Conservation (phyloP, 192 early-diverging fungal species). For the Thamnidium elegans region DNA sequence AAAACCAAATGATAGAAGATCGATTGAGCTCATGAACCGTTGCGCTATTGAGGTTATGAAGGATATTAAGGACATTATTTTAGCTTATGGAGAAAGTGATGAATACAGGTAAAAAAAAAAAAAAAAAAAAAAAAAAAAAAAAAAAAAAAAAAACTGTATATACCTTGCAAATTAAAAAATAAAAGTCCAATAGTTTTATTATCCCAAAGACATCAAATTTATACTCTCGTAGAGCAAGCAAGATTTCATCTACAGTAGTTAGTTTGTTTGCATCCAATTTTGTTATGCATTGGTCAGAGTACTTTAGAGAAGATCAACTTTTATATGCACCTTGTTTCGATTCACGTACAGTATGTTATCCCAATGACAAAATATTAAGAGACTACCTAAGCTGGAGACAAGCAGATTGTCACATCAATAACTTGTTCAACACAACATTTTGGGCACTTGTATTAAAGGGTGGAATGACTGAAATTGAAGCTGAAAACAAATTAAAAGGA, state of each 20-base stretch:
- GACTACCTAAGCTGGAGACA: conserved; percentile 97
- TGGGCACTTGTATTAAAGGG: conserved; percentile 77
- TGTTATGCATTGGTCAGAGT: conserved; percentile 78
- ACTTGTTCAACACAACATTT: conserved; percentile 94
- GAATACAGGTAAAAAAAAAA: conserved; percentile 69
- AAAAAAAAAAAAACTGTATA: neutral
- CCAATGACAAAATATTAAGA: conserved; percentile 72
- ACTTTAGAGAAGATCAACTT: conserved; percentile 62
- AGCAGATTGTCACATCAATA: conserved; percentile 90
- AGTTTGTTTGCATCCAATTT: conserved; percentile 86
- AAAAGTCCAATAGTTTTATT: conserved; percentile 59
- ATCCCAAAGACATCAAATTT: conserved; percentile 60
- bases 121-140: too few relatives aligned
- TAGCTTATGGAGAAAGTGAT: conserved; percentile 93
- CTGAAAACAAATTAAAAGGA: conserved; percentile 72
- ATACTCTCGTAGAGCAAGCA: conserved; percentile 74
- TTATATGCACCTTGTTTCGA: conserved; percentile 88
- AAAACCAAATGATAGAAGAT: conserved; percentile 78
- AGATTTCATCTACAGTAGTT: conserved; percentile 79
- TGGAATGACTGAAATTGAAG: conserved; percentile 68
- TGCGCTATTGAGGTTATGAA: conserved; percentile 79
- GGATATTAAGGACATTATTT: conserved; percentile 71
- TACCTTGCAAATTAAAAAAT: neutral
- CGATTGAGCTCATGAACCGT: conserved; percentile 80
- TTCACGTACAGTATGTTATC: conserved; percentile 85